Conservation (phyloP, 352 stramenopile genomes). For the Globisporangium splendens region DNA sequence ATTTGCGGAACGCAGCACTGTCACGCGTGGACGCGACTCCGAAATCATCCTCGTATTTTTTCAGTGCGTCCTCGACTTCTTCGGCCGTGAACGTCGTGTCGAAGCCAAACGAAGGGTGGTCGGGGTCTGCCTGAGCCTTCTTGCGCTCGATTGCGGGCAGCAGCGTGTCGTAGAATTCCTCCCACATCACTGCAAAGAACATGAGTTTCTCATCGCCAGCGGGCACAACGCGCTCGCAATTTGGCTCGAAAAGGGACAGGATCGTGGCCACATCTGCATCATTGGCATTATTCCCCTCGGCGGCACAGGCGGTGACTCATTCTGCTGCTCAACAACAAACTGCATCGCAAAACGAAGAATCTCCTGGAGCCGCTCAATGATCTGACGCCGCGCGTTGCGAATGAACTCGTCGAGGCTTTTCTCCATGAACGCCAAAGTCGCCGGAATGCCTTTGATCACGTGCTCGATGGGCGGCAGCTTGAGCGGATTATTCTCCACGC, state of each 20-base stretch:
- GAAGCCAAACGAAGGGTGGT: constrained; percentile 17
- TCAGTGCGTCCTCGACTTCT: constrained; percentile 51
- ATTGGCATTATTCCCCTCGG: not conserved
- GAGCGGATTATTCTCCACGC: constrained; percentile 65
- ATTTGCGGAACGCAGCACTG: constrained; percentile 31
- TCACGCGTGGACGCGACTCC: constrained; percentile 26
- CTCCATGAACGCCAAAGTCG: constrained; percentile 56
- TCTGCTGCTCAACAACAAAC: constrained; percentile 11
- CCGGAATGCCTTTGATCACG: constrained; percentile 36
- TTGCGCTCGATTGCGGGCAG: constrained; percentile 39
- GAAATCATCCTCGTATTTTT: constrained; percentile 62
- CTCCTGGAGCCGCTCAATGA: constrained; percentile 44
- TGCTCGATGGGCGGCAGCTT: constrained; percentile 43
- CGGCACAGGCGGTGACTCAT: not conserved
- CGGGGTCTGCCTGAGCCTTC: constrained; percentile 1
- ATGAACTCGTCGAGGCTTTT: constrained; percentile 45
- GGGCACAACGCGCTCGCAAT: constrained; percentile 33
- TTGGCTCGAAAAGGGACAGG: constrained; percentile 41
- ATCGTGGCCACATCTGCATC: constrained; percentile 25
- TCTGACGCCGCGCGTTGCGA: constrained; percentile 33
- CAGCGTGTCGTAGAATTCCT: constrained; percentile 42
- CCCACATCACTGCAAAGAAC: constrained; percentile 58
- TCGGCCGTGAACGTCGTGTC: constrained; percentile 24
- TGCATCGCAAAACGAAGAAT: constrained; percentile 34
- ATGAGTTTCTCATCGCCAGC: constrained; percentile 31